Percentiles rank a stretch among this genome's conserved stretches.
Evolutionary conservation across 2,329 filamentous ascomycete genomes (phyloP).

Genomic region (Fusarium nisikadoi): DNA sequence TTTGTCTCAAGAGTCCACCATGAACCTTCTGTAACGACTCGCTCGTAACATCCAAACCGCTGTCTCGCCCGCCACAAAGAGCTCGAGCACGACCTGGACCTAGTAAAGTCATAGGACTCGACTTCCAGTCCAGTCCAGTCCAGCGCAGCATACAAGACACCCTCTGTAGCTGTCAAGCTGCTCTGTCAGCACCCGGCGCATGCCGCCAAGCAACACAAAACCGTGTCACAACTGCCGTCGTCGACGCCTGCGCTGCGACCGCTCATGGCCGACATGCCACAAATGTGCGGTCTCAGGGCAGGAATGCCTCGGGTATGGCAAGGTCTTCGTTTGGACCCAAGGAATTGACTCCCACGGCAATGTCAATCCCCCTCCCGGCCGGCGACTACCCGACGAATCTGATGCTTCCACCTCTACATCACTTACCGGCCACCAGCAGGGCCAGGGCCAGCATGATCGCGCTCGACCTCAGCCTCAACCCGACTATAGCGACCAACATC

Average conservation of each 20-base stretch:
- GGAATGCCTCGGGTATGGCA: slow-evolving; percentile 71
- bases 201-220: slow-evolving; percentile 53
- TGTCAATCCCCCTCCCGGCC: slow-evolving; percentile 49
- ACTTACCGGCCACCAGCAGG: slow-evolving; percentile 6
- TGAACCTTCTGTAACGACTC: slow-evolving; percentile 37
- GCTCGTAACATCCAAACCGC: slow-evolving; percentile 36
- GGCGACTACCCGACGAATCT: slow-evolving; percentile 37
- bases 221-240: slow-evolving; percentile 71
- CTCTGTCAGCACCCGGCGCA: slow-evolving; percentile 46
- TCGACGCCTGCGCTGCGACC: slow-evolving; percentile 70
- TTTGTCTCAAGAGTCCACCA: slow-evolving; percentile 30
- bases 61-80: slow-evolving; percentile 31
- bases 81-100: slow-evolving; percentile 34
- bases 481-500: slow-evolving; percentile 36
- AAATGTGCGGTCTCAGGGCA: slow-evolving; percentile 67
- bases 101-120: slow-evolving; percentile 23
- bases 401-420: slow-evolving; percentile 21
- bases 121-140: not conserved
- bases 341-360: slow-evolving; percentile 62
- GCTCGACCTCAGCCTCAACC: slow-evolving; percentile 29
- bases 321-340: slow-evolving; percentile 68
- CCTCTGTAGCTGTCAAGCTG: slow-evolving; percentile 33
- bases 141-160: slow-evolving; percentile 14
- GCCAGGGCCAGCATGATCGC: slow-evolving; percentile 15
- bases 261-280: slow-evolving; percentile 67